phyloP scores from a whole-genome alignment of 176 grass and related monocot species.

The Eleusine coracana region DNA sequence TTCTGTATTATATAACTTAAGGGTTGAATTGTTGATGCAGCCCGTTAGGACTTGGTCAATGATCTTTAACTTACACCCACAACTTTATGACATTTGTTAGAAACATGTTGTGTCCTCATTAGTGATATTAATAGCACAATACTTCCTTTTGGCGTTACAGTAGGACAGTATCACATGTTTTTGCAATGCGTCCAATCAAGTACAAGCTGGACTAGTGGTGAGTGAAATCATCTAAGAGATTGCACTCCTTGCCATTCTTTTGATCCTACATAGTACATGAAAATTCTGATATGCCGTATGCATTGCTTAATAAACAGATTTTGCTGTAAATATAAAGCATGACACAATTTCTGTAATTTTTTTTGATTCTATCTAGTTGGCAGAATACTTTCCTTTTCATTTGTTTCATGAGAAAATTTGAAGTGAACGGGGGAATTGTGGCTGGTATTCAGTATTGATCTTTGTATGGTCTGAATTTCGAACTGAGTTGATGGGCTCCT shows the following conservation, averaged over 20 bases:
- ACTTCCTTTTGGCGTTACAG: conserved; percentile 9
- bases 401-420: background rate
- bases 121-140: background rate
- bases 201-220: too few species aligned
- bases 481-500: conserved; percentile 18
- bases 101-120: background rate
- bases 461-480: background rate
- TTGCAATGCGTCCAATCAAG: background rate
- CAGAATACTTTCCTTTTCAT: too few species aligned
- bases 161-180: background rate
- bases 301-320: background rate
- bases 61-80: background rate
- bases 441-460: background rate
- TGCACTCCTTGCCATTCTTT: background rate
- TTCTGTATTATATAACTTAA: background rate
- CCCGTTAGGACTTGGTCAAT: background rate
- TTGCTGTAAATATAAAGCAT: background rate
- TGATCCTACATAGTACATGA: background rate
- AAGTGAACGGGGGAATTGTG: background rate
- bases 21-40: conserved; percentile 7
- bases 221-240: background rate
- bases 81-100: background rate
- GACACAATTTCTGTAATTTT: background rate
- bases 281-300: background rate
- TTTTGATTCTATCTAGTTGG: background rate